Conservation (phyloP, 768 basidiomycete species). For the Termitomyces bulborhizus region DNA sequence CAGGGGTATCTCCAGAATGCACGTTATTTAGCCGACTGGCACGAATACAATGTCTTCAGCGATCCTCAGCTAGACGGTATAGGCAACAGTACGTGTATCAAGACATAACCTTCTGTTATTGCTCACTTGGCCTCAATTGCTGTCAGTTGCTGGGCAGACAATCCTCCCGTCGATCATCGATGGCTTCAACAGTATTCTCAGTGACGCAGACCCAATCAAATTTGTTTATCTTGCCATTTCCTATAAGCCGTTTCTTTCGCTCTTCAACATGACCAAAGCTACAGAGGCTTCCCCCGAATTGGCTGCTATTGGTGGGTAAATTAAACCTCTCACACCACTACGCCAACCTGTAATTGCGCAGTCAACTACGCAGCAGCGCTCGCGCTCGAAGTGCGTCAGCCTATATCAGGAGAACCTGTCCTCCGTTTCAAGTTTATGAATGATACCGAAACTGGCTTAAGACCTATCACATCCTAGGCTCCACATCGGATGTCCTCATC, state of each 20-base stretch:
- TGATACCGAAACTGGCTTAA: slow-evolving; percentile 43
- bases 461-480: slow-evolving; percentile 40
- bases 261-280: slow-evolving; percentile 73
- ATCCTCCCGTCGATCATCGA: slow-evolving; percentile 55
- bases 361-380: slow-evolving; percentile 58
- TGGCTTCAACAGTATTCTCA: slow-evolving; percentile 45
- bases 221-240: slow-evolving; percentile 54
- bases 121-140: not conserved
- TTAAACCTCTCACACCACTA: not conserved
- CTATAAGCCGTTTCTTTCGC: slow-evolving; percentile 73
- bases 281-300: slow-evolving; percentile 44
- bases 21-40: slow-evolving; percentile 61
- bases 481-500: slow-evolving; percentile 44
- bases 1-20: slow-evolving; percentile 45
- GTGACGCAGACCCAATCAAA: slow-evolving; percentile 46
- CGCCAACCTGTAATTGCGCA: slow-evolving; percentile 16
- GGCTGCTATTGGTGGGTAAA: slow-evolving; percentile 49
- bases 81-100: slow-evolving; percentile 46
- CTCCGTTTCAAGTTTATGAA: slow-evolving; percentile 69
- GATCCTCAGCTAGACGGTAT: slow-evolving; percentile 47
- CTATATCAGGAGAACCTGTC: slow-evolving; percentile 37
- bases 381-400: slow-evolving; percentile 53
- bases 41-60: slow-evolving; percentile 66
- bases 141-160: slow-evolving; percentile 59
- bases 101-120: not conserved